Percentiles rank a stretch among this genome's conserved stretches.
Conservation (phyloP, 331 rosid species). For the Acacia concinna region DNA sequence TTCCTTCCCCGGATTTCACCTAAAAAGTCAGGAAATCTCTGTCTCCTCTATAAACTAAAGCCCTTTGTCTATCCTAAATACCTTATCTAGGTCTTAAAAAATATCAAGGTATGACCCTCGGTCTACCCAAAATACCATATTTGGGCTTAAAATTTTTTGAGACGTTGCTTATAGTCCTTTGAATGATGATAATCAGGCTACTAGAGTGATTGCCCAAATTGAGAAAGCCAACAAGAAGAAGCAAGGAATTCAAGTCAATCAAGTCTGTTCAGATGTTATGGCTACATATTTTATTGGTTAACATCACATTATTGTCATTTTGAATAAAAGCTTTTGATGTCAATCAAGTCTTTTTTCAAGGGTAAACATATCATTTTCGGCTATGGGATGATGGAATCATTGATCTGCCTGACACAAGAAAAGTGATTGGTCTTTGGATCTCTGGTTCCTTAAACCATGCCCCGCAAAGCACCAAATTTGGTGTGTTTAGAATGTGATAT, state of each 20-base stretch:
- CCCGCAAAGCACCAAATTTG: slow-evolving; percentile 69
- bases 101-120: no score
- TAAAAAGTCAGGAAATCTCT: no score
- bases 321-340: background rate
- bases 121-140: no score
- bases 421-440: slow-evolving; percentile 67
- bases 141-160: no score
- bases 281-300: background rate
- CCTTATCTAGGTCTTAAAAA: no score
- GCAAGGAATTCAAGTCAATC: slow-evolving; percentile 79
- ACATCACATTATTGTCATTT: background rate
- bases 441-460: slow-evolving; percentile 73
- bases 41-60: no score
- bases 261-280: background rate
- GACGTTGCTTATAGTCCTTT: slow-evolving; percentile 20
- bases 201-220: slow-evolving; percentile 83
- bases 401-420: slow-evolving; percentile 94
- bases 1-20: no score
- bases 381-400: slow-evolving; percentile 94
- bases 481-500: slow-evolving; percentile 89
- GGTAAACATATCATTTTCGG: slow-evolving; percentile 29
- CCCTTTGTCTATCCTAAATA: no score
- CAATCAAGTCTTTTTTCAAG: background rate
- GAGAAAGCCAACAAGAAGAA: slow-evolving; percentile 85
- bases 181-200: slow-evolving; percentile 60